phyloP scores from a whole-genome alignment of 306 rosid genomes.

The Quillaja saponaria region DNA sequence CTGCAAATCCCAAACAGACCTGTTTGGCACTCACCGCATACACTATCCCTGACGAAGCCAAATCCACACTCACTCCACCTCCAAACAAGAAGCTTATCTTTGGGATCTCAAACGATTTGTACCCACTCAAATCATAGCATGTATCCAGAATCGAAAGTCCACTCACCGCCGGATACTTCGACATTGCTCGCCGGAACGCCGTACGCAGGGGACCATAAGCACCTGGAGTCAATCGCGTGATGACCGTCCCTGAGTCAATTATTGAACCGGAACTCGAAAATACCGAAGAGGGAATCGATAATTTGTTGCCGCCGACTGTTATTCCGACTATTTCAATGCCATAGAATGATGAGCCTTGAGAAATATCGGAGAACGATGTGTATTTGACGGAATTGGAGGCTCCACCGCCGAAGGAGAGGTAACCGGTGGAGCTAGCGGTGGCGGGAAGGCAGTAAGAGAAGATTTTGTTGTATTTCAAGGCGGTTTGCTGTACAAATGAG shows the following conservation, averaged over 20 bases:
- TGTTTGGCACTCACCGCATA: slow-evolving; percentile 29
- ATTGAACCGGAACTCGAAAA: slow-evolving; percentile 52
- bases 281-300: slow-evolving; percentile 39
- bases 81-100: slow-evolving; percentile 21
- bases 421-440: slow-evolving; percentile 39
- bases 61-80: slow-evolving; percentile 5
- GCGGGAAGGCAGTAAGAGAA: slow-evolving; percentile 53
- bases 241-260: slow-evolving; percentile 80
- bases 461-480: slow-evolving; percentile 29
- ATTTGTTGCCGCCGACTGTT: slow-evolving; percentile 32
- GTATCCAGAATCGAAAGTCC: slow-evolving; percentile 36
- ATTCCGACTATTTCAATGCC: slow-evolving; percentile 47
- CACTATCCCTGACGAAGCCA: slow-evolving; percentile 29
- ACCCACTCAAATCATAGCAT: slow-evolving; percentile 19
- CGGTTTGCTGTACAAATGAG: slow-evolving; percentile 46
- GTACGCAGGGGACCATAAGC: slow-evolving; percentile 47
- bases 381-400: slow-evolving; percentile 29
- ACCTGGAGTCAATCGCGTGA: slow-evolving; percentile 56
- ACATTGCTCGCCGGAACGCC: slow-evolving; percentile 44
- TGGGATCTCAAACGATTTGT: not conserved
- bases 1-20: slow-evolving; percentile 67
- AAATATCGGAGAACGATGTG: slow-evolving; percentile 46
- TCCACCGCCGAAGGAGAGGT: slow-evolving; percentile 33
- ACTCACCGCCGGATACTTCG: slow-evolving; percentile 32
- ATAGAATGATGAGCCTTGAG: slow-evolving; percentile 40